Evolutionary conservation across 2,329 filamentous ascomycete species (phyloP), one percentile per base, ranked within the genome.

Genomic region (Trichoderma sp.): DNA sequence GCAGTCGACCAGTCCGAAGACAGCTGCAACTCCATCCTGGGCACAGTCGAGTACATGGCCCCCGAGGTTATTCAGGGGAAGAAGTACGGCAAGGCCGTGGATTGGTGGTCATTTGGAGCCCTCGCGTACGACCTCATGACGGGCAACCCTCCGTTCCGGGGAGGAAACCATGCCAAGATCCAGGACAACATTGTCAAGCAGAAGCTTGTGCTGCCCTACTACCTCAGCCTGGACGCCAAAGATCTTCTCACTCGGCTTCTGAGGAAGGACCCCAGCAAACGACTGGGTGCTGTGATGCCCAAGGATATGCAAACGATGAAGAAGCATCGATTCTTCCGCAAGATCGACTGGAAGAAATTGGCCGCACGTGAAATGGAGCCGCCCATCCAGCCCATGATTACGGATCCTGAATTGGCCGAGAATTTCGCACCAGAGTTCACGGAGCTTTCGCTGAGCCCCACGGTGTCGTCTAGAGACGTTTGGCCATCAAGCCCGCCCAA

Each of bases 41-140:
- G 95, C 58, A 99, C 95, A 0, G 90, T 97, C 66, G 95, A 98
- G 76, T 99, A 99, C 83, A 99, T 99, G 95, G 96, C 95, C 0
- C 95, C 95, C 0, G 95, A 99, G 78, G 91, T 99, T 59, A 88
- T 99, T 67, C 85, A 89, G 68, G 93, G 93, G 67, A 88, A 91
- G 69, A 89, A 91, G 69, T 99, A 99, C 76, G 93, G 94, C 73
- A 94, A 93, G 77, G 89, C 93, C 1, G 96, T 97, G 19, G 95
- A 99, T 79, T 99, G 94, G 94, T 99, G 95, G 95, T 97, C 93
- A 5, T 89, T 99, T 54, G 95, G 96, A 43, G 93, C 94, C 3
- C 85, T 99, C 52, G 93, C 92, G 41, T 96, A 89, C 76, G 95
- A 99, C 75, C 82, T 99, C 43, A 88, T 99, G 76, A 98, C 94